Evolutionary conservation across 2,329 filamentous ascomycete species (phyloP), one percentile per base, ranked within the genome.

Genomic region (Arthrobotrys sphaeroides): DNA sequence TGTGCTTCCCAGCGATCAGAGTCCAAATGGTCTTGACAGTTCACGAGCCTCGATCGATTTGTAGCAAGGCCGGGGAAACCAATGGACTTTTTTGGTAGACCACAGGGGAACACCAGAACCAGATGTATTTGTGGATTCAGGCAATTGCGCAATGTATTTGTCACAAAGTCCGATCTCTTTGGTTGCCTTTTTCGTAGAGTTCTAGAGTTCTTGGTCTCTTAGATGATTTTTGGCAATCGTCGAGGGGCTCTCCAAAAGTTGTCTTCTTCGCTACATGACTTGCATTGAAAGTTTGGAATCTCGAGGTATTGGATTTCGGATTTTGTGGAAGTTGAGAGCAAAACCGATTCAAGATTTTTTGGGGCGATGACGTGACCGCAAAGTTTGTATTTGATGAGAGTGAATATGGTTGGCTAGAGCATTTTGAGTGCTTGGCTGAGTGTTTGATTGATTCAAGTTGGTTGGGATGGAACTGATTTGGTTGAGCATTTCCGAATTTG

Each of bases 351-450:
- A 13, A 60, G 12, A 5, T 43, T 36, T 3, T 43, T 31, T 1
- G 68, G 68, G 36, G 60, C 49, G 26, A 66, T 42, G 24, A 73
- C 12, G 51, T 73, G 68, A 22, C 68, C 68, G 42, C 68, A 73
- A 2, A 60, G 42, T 3, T 24, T 38, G 24, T 73, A 73, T 51
- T 62, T 49, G 10, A 51, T 49, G 22, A 73, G 57, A 10, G 51
- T 65, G 22, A 73, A n/a, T 31, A 60, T 59, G 18, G 31, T 65
- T 60, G 59, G n/a, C 7, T 13, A 12, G 10, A 12, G 26, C 20
- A 22, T 28, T 33, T 13, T 62, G 7, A 16, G 26, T 51, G 33
- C 28, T 3, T 16, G 22, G 10, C 18, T 7, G 18, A 6, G 1
- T 3, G 1, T 38, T 47, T 42, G 40, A 26, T 51, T 31, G 65